A percentile compares a stretch with the other conserved stretches of the same genome.
phyloP scores from a whole-genome alignment of 345 rosid species.

The Citrus hindsii region DNA sequence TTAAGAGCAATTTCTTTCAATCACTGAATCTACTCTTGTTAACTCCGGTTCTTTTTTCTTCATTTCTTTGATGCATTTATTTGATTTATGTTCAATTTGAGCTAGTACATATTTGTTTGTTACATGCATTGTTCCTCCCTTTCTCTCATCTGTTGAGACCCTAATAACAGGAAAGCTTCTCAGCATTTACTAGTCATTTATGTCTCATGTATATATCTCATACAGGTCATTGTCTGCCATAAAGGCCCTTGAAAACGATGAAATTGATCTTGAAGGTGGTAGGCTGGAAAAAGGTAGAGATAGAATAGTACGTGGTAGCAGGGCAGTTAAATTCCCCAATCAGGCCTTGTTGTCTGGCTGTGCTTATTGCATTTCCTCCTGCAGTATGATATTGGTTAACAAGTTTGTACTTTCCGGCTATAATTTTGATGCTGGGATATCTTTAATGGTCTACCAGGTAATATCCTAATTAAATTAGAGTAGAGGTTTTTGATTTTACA shows the following conservation, averaged over 20 bases:
- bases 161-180: not conserved
- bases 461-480: not conserved
- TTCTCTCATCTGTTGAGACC: not conserved
- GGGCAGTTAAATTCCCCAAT: slow-evolving; percentile 47
- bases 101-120: not conserved
- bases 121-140: not conserved
- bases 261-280: slow-evolving; percentile 80
- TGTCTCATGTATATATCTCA: slow-evolving; percentile 12
- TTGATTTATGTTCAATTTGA: not conserved
- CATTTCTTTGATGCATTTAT: slow-evolving; percentile 5
- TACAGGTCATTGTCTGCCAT: slow-evolving; percentile 48
- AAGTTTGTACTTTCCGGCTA: slow-evolving; percentile 93
- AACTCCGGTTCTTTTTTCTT: not conserved
- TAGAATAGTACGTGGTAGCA: slow-evolving; percentile 41
- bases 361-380: slow-evolving; percentile 93
- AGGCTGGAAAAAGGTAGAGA: slow-evolving; percentile 56
- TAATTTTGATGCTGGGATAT: slow-evolving; percentile 90
- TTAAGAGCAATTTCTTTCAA: not conserved
- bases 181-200: not conserved
- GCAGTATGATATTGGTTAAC: slow-evolving; percentile 96
- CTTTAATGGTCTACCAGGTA: slow-evolving; percentile 97
- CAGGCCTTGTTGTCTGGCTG: slow-evolving; percentile 83
- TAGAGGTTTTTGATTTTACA: not conserved
- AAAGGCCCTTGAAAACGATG: slow-evolving; percentile 60
- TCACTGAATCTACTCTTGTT: not conserved